Percentiles rank a stretch among this genome's conserved stretches.
Evolutionary conservation across 1,284 basidiomycete species (phyloP).

Genomic region (Malassezia yamatoensis): DNA sequence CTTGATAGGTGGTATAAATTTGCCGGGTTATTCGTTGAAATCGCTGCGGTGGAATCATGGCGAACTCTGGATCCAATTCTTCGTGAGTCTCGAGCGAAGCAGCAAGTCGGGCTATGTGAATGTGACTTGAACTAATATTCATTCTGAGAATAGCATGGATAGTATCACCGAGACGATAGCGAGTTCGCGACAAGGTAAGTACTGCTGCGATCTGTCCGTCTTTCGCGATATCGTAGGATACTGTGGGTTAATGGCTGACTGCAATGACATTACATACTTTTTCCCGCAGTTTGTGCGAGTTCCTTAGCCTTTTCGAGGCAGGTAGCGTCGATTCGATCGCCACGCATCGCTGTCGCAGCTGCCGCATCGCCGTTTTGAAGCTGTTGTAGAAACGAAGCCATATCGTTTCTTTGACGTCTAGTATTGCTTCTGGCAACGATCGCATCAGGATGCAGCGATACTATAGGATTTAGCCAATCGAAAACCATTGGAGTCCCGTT

Average conservation of each 20-base stretch:
- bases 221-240: constrained; percentile 46
- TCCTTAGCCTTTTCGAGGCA: constrained; percentile 85
- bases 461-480: constrained; percentile 50
- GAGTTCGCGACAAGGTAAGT: constrained; percentile 34
- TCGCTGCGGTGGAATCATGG: constrained; percentile 27
- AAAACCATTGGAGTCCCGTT: constrained; percentile 49
- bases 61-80: constrained; percentile 31
- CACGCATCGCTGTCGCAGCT: constrained; percentile 3
- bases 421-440: background rate
- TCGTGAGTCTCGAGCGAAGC: constrained; percentile 42
- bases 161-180: constrained; percentile 43
- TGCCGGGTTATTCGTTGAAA: constrained; percentile 25
- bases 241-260: constrained; percentile 5
- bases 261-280: constrained; percentile 54
- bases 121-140: constrained; percentile 23
- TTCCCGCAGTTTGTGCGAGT: constrained; percentile 72
- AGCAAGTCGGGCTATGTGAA: constrained; percentile 35
- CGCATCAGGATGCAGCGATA: constrained; percentile 36
- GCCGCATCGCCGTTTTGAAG: background rate
- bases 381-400: background rate
- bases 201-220: constrained; percentile 42
- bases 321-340: constrained; percentile 47
- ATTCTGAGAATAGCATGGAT: constrained; percentile 38
- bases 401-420: background rate
- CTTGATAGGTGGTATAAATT: constrained; percentile 38